Evolutionary conservation across 2,329 filamentous ascomycete genomes (phyloP), one percentile per base, ranked within the genome.

Genomic region (Nothophoma quercina): DNA sequence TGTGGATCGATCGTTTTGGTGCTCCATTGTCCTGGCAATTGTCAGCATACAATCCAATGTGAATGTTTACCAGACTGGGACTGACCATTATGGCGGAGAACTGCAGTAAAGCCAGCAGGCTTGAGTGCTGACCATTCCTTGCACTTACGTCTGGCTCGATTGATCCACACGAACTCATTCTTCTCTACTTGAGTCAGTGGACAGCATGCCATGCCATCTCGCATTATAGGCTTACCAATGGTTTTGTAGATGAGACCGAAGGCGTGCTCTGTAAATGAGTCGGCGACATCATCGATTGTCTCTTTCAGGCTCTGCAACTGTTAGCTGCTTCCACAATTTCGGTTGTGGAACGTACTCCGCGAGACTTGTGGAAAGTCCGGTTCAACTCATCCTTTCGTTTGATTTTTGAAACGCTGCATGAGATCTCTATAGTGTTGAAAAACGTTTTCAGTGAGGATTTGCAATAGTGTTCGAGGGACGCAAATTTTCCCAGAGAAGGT

Each of bases 391-490:
- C 44, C n/a, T 54, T 54, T 1, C 63, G 35, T 9, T 51, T 49
- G 5, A 61, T 12, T 3, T 51, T 65, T 1, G 52, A 54, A 5
- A 35, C 52, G 15, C 51, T 63, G 42, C 52, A 62, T 1, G 58
- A 60, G 36, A 68, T 64, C 25, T 62, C 33, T 2, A 70, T 45
- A 1, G 45, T 56, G 34, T 35, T 64, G 1, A 68, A 26, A 4
- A 62, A 30, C 0, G 48, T 57, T 2, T 42, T 40, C 1, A 58
- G 18, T 2, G 21, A 42, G 21, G 40, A 9, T n/a, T 15, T 22
- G 41, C 42, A 22, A 18, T 41, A 49, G 15, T 60, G 40, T 4
- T 58, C 44, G 1, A 60, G 32, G 2, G n/a, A 26, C 1, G 38
- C 51, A 10, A 32, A 54, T 15, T 26, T 63, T 43, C 62, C 59